Conservation (phyloP, 768 basidiomycete genomes). For the Lanmaoa pseudosensibilis region DNA sequence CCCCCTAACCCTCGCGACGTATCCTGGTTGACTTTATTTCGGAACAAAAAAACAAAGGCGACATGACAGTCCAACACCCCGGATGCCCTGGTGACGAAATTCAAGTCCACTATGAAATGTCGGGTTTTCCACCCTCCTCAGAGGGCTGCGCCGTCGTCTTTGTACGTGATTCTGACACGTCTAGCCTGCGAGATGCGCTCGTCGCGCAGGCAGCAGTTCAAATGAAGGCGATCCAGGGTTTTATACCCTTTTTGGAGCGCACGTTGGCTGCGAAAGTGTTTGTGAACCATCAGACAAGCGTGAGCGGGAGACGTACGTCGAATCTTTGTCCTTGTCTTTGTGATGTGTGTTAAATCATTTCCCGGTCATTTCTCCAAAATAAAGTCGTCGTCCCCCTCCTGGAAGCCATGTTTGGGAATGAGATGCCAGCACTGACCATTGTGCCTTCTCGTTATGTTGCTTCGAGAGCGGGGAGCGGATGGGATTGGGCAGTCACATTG, state of each 20-base stretch:
- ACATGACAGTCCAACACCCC: constrained; percentile 7
- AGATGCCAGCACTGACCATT: constrained; percentile 30
- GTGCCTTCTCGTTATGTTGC: constrained; percentile 23
- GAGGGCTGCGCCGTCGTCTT: constrained; percentile 48
- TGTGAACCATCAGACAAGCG: constrained; percentile 10
- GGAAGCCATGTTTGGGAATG: constrained; percentile 18
- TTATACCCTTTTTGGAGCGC: constrained; percentile 22
- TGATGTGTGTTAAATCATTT: neutral
- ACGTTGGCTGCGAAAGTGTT: constrained; percentile 30
- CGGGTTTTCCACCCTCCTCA: constrained; percentile 39
- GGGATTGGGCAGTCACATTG: constrained; percentile 32
- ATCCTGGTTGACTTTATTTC: neutral
- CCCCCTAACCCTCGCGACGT: neutral
- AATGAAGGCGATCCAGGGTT: constrained; percentile 14
- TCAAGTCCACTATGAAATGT: constrained; percentile 49
- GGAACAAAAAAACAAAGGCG: constrained; percentile 11
- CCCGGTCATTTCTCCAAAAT: neutral
- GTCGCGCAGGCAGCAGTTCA: constrained; percentile 10
- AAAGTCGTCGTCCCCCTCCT: constrained; percentile 23
- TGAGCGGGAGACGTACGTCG: constrained; percentile 19
- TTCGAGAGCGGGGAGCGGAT: constrained; percentile 21
- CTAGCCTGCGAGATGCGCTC: constrained; percentile 4
- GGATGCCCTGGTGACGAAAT: constrained; percentile 7
- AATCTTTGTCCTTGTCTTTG: neutral
- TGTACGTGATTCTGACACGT: constrained; percentile 32